phyloP scores from a whole-genome alignment of 768 basidiomycete species.

The Phaeolepiota aurea region DNA sequence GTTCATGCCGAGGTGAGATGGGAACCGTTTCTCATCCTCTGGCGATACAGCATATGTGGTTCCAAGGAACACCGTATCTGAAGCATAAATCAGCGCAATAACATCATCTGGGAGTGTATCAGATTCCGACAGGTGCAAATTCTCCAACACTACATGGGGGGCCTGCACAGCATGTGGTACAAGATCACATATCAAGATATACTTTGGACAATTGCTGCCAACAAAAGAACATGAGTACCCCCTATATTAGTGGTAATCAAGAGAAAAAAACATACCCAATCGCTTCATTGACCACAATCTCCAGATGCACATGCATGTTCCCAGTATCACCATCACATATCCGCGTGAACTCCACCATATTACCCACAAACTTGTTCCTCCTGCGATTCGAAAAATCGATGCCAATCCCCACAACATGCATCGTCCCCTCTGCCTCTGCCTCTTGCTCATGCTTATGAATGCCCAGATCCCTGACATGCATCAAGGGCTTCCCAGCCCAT shows the following conservation, averaged over 20 bases:
- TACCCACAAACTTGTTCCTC: constrained; percentile 57
- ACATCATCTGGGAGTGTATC: constrained; percentile 42
- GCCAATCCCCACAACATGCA: constrained; percentile 48
- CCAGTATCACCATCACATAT: too few species aligned
- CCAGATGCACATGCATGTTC: constrained; percentile 20
- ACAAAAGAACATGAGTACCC: background rate
- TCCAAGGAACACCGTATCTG: constrained; percentile 51
- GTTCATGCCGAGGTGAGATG: constrained; percentile 57
- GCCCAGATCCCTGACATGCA: too few species aligned
- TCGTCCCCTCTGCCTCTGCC: constrained; percentile 11
- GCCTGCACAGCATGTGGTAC: constrained; percentile 27
- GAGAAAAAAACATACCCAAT: constrained; percentile 35
- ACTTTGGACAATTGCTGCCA: constrained; percentile 62
- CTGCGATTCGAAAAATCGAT: constrained; percentile 48
- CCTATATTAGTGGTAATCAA: background rate
- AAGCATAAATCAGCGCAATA: constrained; percentile 34
- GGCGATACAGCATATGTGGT: constrained; percentile 35
- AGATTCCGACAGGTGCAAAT: constrained; percentile 18
- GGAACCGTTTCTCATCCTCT: constrained; percentile 29
- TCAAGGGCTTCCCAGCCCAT: constrained; percentile 53
- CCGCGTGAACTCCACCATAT: constrained; percentile 21
- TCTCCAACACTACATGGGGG: constrained; percentile 28
- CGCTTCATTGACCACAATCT: constrained; percentile 44
- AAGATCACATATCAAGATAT: constrained; percentile 51
- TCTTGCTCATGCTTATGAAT: constrained; percentile 25